Evolutionary conservation across 2,329 filamentous ascomycete genomes (phyloP).

Genomic region (Penicillium sumatraense): DNA sequence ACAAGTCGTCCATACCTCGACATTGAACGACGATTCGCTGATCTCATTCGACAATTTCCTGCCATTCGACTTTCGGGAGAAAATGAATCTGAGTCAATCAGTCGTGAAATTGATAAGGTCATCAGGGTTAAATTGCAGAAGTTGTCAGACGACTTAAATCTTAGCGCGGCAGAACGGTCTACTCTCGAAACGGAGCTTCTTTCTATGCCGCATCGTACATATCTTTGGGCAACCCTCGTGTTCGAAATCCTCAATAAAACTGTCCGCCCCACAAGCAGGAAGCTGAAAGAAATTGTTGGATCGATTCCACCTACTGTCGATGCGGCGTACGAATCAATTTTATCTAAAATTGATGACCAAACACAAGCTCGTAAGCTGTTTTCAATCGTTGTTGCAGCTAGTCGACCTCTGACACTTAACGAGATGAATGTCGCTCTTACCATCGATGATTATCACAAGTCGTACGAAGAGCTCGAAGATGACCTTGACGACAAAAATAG

Average conservation of each 20-base stretch:
- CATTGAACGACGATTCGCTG: constrained; percentile 7
- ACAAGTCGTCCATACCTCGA: constrained; percentile 30
- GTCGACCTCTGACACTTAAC: not conserved
- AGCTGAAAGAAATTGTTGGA: not conserved
- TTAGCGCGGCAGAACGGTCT: too few species aligned
- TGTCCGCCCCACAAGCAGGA: not conserved
- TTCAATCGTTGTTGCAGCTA: not conserved
- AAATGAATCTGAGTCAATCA: not conserved
- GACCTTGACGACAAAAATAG: not conserved
- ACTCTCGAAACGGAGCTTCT: not conserved
- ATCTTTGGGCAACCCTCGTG: not conserved
- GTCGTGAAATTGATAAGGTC: not conserved
- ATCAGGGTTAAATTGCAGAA: not conserved
- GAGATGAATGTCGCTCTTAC: not conserved
- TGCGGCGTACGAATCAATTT: not conserved
- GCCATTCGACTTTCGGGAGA: not conserved
- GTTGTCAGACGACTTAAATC: too few species aligned
- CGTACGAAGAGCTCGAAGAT: not conserved
- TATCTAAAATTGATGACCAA: not conserved
- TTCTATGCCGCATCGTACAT: not conserved
- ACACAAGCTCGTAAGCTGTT: not conserved
- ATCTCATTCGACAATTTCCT: not conserved
- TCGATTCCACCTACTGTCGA: not conserved
- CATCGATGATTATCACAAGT: not conserved
- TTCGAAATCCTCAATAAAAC: not conserved